A percentile compares a stretch with the other conserved stretches of the same genome.
Conservation (phyloP, 176 grass and related monocot genomes). For the Aegilops tauschii region DNA sequence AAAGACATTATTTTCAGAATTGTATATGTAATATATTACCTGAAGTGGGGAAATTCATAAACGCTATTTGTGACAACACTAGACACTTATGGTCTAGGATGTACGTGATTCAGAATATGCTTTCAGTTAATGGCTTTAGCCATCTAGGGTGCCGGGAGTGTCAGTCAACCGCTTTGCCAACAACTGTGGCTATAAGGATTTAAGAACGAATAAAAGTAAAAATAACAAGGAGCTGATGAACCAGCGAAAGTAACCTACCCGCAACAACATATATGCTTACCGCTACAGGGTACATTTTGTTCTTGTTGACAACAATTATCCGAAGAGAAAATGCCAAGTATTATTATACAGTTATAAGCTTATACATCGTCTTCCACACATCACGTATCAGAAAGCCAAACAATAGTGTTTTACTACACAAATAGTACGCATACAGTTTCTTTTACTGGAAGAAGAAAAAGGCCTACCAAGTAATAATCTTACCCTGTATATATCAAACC, state of each 20-base stretch:
- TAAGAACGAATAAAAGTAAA: neutral
- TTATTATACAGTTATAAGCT: neutral
- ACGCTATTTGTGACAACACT: neutral
- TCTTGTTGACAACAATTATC: neutral
- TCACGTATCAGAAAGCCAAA: neutral
- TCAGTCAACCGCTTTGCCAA: neutral
- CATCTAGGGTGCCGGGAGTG: neutral
- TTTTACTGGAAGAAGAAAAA: neutral
- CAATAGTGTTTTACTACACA: neutral
- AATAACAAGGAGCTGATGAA: neutral
- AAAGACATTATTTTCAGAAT: constrained; percentile 19
- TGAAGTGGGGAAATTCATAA: neutral
- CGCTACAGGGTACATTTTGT: neutral
- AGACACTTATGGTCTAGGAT: neutral
- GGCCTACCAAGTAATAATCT: neutral
- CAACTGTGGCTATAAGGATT: neutral
- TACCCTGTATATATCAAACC: constrained; percentile 96
- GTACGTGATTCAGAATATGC: neutral
- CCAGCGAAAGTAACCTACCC: neutral
- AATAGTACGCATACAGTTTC: neutral
- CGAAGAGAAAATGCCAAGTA: neutral
- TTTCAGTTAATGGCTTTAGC: neutral
- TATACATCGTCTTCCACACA: neutral
- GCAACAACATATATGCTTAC: neutral
- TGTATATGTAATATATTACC: neutral